A percentile compares a stretch with the other conserved stretches of the same genome.
These are phyloP conservation scores for Striga hermonthica DNA, from an alignment of 305 asterid species.

Conservation along the genomic window DNA sequence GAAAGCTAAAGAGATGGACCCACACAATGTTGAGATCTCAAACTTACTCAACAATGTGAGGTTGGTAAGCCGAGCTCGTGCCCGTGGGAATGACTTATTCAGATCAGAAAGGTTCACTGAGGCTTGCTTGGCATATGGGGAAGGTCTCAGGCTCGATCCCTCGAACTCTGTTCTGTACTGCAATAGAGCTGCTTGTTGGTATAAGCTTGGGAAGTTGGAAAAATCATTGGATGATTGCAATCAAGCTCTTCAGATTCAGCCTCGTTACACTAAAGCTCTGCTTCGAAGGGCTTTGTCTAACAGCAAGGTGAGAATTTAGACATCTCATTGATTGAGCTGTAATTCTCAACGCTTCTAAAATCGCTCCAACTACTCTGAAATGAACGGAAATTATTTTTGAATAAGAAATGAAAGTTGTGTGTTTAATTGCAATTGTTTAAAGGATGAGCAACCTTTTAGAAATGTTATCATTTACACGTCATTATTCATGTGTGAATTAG, in stretches of 20 bases:
- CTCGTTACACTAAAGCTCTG: constrained; percentile 77
- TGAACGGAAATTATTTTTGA: too few relatives aligned
- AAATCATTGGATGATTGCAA: constrained; percentile 76
- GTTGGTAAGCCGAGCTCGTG: constrained; percentile 69
- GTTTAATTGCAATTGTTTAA: too few relatives aligned
- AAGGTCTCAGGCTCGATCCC: constrained; percentile 74
- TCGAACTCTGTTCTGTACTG: constrained; percentile 78
- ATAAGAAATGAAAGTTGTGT: too few relatives aligned
- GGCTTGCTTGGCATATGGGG: constrained; percentile 86
- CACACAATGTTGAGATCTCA: constrained; percentile 52
- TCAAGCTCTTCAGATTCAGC: constrained; percentile 71
- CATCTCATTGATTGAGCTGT: neutral
- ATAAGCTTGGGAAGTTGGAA: constrained; percentile 78
- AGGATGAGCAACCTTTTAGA: too few relatives aligned
- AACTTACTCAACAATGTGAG: constrained; percentile 48
- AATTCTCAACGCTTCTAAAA: too few relatives aligned
- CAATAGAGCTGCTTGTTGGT: constrained; percentile 98
- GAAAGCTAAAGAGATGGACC: constrained; percentile 63
- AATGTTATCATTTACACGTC: too few relatives aligned
- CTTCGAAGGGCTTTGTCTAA: constrained; percentile 84
- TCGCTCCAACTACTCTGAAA: too few relatives aligned
- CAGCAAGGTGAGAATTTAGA: constrained; percentile 47
- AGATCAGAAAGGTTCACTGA: constrained; percentile 83
- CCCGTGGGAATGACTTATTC: constrained; percentile 83
- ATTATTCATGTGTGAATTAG: too few relatives aligned